A percentile compares a stretch with the other conserved stretches of the same genome.
phyloP scores from a whole-genome alignment of 164 flowering plant species.

The Vitis amurensis region DNA sequence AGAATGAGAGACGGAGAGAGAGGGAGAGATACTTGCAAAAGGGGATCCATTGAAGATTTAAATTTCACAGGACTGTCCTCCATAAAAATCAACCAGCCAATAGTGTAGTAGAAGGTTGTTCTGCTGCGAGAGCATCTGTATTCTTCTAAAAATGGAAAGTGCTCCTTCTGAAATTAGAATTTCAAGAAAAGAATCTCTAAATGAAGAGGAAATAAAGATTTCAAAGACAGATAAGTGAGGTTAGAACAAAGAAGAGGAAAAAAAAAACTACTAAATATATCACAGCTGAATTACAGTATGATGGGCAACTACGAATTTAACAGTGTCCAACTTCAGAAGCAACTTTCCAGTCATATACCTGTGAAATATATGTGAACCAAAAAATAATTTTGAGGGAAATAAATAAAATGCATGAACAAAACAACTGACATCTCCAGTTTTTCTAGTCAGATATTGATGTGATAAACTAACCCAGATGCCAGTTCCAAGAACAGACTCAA shows the following conservation, averaged over 20 bases:
- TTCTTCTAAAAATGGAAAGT: slow-evolving; percentile 86
- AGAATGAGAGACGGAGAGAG: slow-evolving; percentile 7
- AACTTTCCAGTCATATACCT: slow-evolving; percentile 98
- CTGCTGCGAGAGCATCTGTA: slow-evolving; percentile 91
- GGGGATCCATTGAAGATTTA: slow-evolving; percentile 93
- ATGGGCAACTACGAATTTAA: slow-evolving; percentile 78
- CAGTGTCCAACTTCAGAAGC: slow-evolving; percentile 87
- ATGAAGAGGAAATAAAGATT: neutral
- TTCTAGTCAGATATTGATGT: neutral
- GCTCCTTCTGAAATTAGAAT: slow-evolving; percentile 69
- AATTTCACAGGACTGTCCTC: slow-evolving; percentile 90
- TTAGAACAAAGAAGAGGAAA: neutral
- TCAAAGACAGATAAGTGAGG: neutral
- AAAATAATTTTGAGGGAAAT: neutral
- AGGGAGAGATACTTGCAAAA: slow-evolving; percentile 53
- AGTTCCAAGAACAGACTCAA: slow-evolving; percentile 87
- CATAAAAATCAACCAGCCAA: slow-evolving; percentile 95
- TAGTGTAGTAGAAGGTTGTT: slow-evolving; percentile 87
- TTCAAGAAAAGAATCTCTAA: neutral
- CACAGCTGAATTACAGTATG: slow-evolving; percentile 67
- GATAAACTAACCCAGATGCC: slow-evolving; percentile 85
- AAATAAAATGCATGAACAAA: neutral
- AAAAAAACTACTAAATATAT: slow-evolving; percentile 7
- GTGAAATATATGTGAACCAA: slow-evolving; percentile 12
- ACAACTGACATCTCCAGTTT: neutral